phyloP scores from a whole-genome alignment of 2,329 filamentous ascomycete species.

The Arthrobotrys iridis region DNA sequence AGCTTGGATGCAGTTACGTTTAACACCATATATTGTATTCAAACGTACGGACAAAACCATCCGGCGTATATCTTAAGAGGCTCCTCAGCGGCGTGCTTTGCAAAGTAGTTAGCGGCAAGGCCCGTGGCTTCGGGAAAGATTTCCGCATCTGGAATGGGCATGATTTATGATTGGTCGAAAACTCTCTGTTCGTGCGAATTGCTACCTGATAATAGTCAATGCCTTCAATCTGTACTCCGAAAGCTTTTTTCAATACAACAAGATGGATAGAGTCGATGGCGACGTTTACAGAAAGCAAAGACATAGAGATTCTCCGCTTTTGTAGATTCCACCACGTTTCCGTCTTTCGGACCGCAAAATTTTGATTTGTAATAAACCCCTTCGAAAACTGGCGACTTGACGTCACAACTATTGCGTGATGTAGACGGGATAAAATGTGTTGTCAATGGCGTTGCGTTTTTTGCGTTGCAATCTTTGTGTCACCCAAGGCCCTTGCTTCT shows the following conservation, averaged over 20 bases:
- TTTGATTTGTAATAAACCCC: conserved; percentile 7
- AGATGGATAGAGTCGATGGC: too few relatives aligned
- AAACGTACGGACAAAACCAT: conserved; percentile 73
- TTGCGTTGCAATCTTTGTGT: conserved; percentile 28
- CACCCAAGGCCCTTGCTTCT: conserved; percentile 14
- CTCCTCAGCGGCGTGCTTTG: conserved; percentile 61
- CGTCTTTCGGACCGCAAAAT: not conserved
- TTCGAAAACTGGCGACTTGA: conserved; percentile 5
- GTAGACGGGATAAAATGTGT: not conserved
- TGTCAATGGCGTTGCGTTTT: conserved; percentile 27
- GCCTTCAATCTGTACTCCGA: too few relatives aligned
- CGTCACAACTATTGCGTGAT: conserved; percentile 27
- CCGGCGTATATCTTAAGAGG: conserved; percentile 74
- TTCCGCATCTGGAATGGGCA: conserved; percentile 43
- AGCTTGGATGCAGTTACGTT: too few relatives aligned
- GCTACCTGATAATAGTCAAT: not conserved
- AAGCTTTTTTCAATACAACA: too few relatives aligned
- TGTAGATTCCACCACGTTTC: too few relatives aligned
- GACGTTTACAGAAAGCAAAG: too few relatives aligned
- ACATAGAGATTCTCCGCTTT: too few relatives aligned
- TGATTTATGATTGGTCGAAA: not conserved
- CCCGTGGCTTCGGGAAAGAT: conserved; percentile 50
- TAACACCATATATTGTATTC: conserved; percentile 30
- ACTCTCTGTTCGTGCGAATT: not conserved
- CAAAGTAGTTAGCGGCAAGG: conserved; percentile 34